Evolutionary conservation across 73 alveolate genomes (phyloP).

Genomic region (Stentor coeruleus): DNA sequence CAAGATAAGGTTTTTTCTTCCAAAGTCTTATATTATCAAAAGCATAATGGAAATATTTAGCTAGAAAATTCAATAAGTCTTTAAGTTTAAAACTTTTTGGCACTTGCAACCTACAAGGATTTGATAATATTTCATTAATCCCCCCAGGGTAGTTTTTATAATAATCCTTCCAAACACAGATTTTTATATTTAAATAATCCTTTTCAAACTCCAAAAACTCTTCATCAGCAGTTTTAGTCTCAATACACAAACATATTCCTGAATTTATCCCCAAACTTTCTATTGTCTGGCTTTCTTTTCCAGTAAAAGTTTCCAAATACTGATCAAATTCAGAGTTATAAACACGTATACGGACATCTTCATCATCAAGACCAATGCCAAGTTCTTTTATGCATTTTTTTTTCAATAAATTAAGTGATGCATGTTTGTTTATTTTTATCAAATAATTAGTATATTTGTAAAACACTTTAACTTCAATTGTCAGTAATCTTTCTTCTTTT

Average conservation of each 20-base stretch:
- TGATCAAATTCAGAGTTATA: neutral
- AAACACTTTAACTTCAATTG: neutral
- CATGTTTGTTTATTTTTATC: neutral
- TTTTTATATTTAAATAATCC: too few species aligned
- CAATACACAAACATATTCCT: neutral
- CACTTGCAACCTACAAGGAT: neutral
- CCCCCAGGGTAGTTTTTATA: too few species aligned
- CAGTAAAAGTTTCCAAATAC: neutral
- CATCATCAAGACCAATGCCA: neutral
- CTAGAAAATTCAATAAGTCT: neutral
- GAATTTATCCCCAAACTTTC: neutral
- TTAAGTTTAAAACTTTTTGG: neutral
- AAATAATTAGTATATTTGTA: neutral
- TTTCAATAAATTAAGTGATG: neutral
- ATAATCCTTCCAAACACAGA: neutral
- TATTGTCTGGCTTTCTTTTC: neutral
- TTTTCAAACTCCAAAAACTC: neutral
- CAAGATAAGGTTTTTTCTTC: neutral
- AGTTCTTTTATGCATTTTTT: neutral
- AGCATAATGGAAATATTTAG: neutral
- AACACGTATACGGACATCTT: neutral
- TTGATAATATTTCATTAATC: too few species aligned
- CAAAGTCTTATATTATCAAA: neutral
- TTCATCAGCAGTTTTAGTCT: neutral
- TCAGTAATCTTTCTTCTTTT: slow-evolving; percentile 20